Evolutionary conservation across 352 stramenopile genomes (phyloP), one percentile per base, ranked within the genome.

Genomic region (Elongisporangium prolatum): DNA sequence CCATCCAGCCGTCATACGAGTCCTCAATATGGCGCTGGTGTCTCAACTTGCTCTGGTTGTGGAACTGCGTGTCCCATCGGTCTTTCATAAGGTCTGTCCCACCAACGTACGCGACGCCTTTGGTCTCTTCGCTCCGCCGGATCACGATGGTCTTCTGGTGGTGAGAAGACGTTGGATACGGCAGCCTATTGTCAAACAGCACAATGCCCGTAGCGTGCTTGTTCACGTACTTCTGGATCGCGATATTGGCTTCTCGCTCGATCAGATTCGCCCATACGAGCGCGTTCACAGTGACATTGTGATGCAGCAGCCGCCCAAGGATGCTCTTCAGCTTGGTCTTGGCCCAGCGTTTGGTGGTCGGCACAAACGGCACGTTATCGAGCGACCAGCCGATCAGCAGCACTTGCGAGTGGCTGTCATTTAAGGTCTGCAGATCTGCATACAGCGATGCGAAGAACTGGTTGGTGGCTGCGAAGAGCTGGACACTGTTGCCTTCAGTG

Each of bases 251-350:
- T 0, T 69, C 61, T 0, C 68, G 65, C 21, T 90, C 76, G 9
- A 81, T 71, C 18, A 86, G 50, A 48, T 90, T 93, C 38, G 68
- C 73, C 82, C 77, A 91, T 8, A 81, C 67, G 37, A 91, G 72
- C 55, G 80, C 71, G 37, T 79, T 69, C 52, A 80, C 74, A 34
- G 82, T 72, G 4, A 76, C 71, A 7, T 71, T 63, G 10, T 67
- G 68, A n/a, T 68, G 51, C 13, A 77, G 60, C 17, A 74, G 54
- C 13, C 69, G 61, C 3, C 68, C 59, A 13, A 74, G 53, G 2
- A 86, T 28, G 9, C 74, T 68, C 20, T 49, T 60, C 22, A 87
- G 68, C 25, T 69, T 72, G 1, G 75, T 75, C 49, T 68, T 56
- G 3, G 68, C 61, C 24, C 73, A 51, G 17, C 54, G 52, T 7